Evolutionary conservation across 768 basidiomycete species (phyloP).

Genomic region (Calocybe indica): DNA sequence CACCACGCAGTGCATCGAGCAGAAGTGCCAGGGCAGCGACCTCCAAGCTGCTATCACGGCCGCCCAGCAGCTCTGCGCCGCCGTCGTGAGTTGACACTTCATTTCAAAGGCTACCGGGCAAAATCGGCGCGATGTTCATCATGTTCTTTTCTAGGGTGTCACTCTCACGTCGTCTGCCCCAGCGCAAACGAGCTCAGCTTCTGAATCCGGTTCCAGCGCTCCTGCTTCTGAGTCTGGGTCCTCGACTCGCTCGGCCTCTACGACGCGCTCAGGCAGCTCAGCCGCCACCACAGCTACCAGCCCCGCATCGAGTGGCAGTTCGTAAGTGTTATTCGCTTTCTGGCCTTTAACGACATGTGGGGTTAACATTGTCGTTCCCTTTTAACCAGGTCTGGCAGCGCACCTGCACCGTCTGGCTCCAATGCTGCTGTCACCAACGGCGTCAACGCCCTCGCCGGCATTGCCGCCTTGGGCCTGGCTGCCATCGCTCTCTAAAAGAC

Average conservation of each 20-base stretch:
- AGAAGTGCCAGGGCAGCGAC: conserved; percentile 41
- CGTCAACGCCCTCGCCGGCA: conserved; percentile 30
- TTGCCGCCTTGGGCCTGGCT: conserved; percentile 37
- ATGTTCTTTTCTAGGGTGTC: conserved; percentile 38
- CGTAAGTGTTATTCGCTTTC: too few relatives aligned
- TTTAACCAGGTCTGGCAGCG: conserved; percentile 1
- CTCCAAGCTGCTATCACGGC: conserved; percentile 32
- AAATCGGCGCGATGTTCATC: too few relatives aligned
- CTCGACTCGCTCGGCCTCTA: conserved; percentile 6
- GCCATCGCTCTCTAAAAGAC: conserved; percentile 37
- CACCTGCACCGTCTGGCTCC: neutral
- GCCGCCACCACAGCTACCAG: neutral
- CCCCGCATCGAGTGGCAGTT: too few relatives aligned
- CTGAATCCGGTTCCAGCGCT: neutral
- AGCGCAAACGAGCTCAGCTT: conserved; percentile 5
- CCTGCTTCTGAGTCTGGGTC: conserved; percentile 2
- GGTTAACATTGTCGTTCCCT: too few relatives aligned
- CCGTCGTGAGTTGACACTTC: conserved; percentile 36
- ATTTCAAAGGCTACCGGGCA: neutral
- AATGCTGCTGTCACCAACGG: conserved; percentile 14
- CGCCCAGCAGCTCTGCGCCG: conserved; percentile 37
- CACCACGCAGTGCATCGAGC: conserved; percentile 43
- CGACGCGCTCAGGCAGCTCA: conserved; percentile 1
- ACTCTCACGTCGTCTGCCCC: conserved; percentile 32
- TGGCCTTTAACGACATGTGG: too few relatives aligned